These are phyloP conservation scores for Fusarium nelsonii DNA, from an alignment of 2,329 filamentous ascomycete species.

Conservation along the genomic window DNA sequence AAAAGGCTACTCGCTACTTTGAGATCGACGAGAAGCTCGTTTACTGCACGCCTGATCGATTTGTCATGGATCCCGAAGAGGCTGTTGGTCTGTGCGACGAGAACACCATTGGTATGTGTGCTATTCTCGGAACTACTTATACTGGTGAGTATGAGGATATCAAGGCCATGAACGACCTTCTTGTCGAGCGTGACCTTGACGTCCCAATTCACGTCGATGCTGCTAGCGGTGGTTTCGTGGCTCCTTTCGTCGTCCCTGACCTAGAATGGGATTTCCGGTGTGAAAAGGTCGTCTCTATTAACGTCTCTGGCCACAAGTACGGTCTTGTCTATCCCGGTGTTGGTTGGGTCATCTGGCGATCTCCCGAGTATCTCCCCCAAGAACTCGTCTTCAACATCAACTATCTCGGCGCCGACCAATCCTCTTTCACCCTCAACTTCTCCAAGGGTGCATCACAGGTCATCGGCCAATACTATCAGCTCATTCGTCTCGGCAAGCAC, in stretches of 20 bases:
- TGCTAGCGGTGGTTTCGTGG: conserved; percentile 91
- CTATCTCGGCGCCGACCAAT: conserved; percentile 95
- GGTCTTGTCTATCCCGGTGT: conserved; percentile 86
- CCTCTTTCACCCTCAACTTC: conserved; percentile 97
- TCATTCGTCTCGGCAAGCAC: conserved; percentile 92
- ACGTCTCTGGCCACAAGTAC: conserved; percentile 92
- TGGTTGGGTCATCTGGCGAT: conserved; percentile 93
- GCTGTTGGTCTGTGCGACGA: conserved; percentile 72
- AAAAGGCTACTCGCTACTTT: conserved; percentile 90
- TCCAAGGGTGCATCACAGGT: conserved; percentile 95
- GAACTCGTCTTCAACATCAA: conserved; percentile 99
- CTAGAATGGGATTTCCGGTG: conserved; percentile 94
- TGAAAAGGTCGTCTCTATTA: conserved; percentile 91
- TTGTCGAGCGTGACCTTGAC: conserved; percentile 80
- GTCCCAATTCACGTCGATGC: conserved; percentile 94
- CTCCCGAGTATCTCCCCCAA: conserved; percentile 83
- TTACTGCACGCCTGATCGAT: conserved; percentile 71
- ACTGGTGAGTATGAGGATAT: conserved; percentile 96
- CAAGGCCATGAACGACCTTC: conserved; percentile 89
- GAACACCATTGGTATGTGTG: conserved; percentile 89
- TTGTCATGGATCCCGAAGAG: conserved; percentile 72
- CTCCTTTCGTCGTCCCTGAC: conserved; percentile 86
- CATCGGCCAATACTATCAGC: conserved; percentile 97
- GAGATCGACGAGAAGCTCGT: conserved; percentile 91
- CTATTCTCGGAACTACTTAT: conserved; percentile 92